Base-by-base conservation (phyloP, 345 rosid species). In the Citrus unshiu region DNA sequence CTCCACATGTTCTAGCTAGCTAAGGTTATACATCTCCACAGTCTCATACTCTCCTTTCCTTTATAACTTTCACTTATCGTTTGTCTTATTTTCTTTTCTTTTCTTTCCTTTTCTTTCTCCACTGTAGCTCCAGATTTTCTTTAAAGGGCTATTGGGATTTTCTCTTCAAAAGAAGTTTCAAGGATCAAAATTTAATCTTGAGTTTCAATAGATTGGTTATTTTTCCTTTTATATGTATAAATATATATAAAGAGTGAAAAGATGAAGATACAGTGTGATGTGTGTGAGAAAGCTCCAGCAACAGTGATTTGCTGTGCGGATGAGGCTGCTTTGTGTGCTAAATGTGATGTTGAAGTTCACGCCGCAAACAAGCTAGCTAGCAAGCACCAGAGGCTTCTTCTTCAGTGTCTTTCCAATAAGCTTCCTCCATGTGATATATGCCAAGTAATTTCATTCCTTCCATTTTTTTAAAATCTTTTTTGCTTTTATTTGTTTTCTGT, bases 241-340 rank as follows among this genome's bases (percentile, higher is more conserved):
- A 24, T 16, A 49, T 25, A 22, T 24, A 71, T 46, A 29, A 67
- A 66, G 30, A 57, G 75, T 40, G 67, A 75, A 13, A 78, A 75
- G 81, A 95, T 95, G 99, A 95, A 93, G 88, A 91, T 95, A 68
- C 99, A 95, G 87, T 95, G 99, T 85, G 99, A 95, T 85, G 98
- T 92, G 21, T 95, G 99, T 84, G 99, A 95, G 89, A 93, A 75
- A 82, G 97, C 97, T 78, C 95, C 93, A 8, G 99, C 99, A 3
- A 90, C 97, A 7, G 89, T 95, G 81, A 95, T 95, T n/a, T 95
- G 99, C 74, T 95, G 99, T 25, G 99, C 98, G 19, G 99, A 95
- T 32, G 99, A 95, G 84, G 99, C 98, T 0, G 99, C 99, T n/a
- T 86, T 95, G 24, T 95, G 99, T 21, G 83, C 90, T 6, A 85